Conservation (phyloP, 164 flowering plant species). For the Kalanchoe fedtschenkoi region DNA sequence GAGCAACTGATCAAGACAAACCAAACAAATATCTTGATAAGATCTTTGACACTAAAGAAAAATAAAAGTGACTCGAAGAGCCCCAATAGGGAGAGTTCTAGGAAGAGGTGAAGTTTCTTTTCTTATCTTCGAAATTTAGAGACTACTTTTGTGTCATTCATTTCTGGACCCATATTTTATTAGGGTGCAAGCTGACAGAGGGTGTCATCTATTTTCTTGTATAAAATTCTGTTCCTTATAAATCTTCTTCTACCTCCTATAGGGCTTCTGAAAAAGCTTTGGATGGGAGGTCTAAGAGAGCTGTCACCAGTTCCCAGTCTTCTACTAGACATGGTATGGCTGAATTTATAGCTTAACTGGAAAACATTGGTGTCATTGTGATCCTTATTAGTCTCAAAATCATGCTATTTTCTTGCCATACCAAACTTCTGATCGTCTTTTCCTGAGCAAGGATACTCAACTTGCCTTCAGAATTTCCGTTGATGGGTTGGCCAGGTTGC, state of each 20-base stretch:
- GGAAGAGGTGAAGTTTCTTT: constrained; percentile 47
- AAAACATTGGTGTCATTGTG: too few relatives aligned
- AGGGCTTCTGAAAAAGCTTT: constrained; percentile 59
- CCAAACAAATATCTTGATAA: constrained; percentile 77
- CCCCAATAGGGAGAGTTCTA: constrained; percentile 22
- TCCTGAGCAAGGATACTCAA: neutral
- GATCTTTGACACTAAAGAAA: constrained; percentile 65
- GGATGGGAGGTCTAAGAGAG: constrained; percentile 59
- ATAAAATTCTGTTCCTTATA: neutral
- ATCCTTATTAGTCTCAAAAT: too few relatives aligned
- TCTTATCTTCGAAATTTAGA: neutral
- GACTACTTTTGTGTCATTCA: neutral
- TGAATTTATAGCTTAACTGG: too few relatives aligned
- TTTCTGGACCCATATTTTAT: neutral
- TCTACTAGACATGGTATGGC: constrained; percentile 29
- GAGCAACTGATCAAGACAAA: constrained; percentile 71
- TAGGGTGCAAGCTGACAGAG: neutral
- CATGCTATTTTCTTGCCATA: neutral
- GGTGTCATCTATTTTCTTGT: too few relatives aligned
- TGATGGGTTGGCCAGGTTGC: neutral
- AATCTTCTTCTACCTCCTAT: neutral
- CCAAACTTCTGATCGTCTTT: neutral
- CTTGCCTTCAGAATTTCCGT: neutral
- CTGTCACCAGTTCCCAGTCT: constrained; percentile 20
- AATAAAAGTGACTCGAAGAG: constrained; percentile 34